Percentiles rank a stretch among this genome's conserved stretches.
Evolutionary conservation across 176 grass and related monocot genomes (phyloP).

Genomic region (Carex cristatella): DNA sequence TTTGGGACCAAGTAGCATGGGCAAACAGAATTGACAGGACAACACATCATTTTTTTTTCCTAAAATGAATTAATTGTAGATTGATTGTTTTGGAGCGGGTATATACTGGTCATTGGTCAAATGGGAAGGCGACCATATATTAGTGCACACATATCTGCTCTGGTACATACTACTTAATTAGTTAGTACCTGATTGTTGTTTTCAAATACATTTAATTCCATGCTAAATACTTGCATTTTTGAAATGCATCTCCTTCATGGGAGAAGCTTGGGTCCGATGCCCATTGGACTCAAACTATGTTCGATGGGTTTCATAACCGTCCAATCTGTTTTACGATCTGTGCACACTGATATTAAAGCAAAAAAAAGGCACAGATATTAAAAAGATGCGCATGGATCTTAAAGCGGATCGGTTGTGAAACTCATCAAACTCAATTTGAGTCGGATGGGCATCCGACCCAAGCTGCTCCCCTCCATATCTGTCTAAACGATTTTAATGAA

Average conservation of each 20-base stretch:
- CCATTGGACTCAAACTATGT: no score
- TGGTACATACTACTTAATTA: background rate
- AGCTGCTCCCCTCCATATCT: background rate
- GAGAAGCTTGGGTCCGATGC: no score
- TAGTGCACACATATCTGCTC: background rate
- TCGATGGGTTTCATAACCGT: no score
- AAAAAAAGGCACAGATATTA: no score
- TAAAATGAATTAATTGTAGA: background rate
- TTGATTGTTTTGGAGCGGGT: background rate
- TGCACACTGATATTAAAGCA: no score
- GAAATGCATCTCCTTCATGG: background rate
- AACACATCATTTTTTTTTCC: background rate
- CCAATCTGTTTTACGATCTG: no score
- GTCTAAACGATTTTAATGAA: background rate
- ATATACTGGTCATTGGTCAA: background rate
- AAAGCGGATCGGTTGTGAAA: no score
- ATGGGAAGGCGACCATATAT: background rate
- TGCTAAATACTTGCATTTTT: background rate
- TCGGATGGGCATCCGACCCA: no score
- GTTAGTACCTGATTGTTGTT: background rate
- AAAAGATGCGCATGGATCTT: no score
- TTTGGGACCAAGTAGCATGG: constrained; percentile 7
- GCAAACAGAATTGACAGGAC: constrained; percentile 13
- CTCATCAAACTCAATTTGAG: no score
- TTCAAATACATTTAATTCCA: background rate